These are phyloP conservation scores for Trichoderma gracile DNA, from an alignment of 2,329 filamentous ascomycete species.

Conservation along the genomic window DNA sequence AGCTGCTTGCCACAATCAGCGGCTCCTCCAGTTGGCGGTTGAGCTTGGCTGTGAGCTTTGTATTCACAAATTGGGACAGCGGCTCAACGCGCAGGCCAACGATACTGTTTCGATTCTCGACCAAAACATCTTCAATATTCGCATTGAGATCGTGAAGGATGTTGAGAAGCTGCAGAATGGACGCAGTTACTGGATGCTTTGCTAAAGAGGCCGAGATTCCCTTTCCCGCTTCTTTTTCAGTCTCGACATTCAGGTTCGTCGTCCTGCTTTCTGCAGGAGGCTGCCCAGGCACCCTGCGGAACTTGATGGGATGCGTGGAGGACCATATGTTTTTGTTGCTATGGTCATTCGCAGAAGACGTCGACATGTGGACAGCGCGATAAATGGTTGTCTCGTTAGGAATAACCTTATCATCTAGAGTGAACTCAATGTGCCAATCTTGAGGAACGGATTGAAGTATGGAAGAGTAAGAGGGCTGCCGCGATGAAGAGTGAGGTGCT, in stretches of 20 bases:
- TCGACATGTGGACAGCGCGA: conserved; percentile 76
- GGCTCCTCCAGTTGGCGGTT: conserved; percentile 97
- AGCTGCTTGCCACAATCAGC: conserved; percentile 94
- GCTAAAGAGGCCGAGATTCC: conserved; percentile 76
- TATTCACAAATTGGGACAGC: conserved; percentile 93
- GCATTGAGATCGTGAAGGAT: conserved; percentile 91
- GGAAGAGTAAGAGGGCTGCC: conserved; percentile 79
- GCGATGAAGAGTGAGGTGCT: conserved; percentile 57
- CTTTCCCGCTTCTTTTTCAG: conserved; percentile 54
- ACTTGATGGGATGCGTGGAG: conserved; percentile 85
- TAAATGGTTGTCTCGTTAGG: conserved; percentile 95
- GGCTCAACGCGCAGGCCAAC: conserved; percentile 77
- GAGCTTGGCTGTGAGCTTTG: conserved; percentile 94
- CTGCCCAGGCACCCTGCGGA: conserved; percentile 80
- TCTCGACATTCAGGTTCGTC: conserved; percentile 53
- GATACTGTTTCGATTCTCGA: conserved; percentile 68
- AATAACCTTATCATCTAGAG: conserved; percentile 78
- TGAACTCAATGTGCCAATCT: conserved; percentile 98
- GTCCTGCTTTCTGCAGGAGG: conserved; percentile 71
- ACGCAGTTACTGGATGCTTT: conserved; percentile 80
- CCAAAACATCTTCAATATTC: conserved; percentile 86
- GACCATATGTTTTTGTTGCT: conserved; percentile 83
- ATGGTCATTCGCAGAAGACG: conserved; percentile 59
- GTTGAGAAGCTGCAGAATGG: conserved; percentile 83
- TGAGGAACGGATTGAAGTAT: conserved; percentile 78